phyloP scores from a whole-genome alignment of 306 rosid genomes.

The Lathyrus sativus region DNA sequence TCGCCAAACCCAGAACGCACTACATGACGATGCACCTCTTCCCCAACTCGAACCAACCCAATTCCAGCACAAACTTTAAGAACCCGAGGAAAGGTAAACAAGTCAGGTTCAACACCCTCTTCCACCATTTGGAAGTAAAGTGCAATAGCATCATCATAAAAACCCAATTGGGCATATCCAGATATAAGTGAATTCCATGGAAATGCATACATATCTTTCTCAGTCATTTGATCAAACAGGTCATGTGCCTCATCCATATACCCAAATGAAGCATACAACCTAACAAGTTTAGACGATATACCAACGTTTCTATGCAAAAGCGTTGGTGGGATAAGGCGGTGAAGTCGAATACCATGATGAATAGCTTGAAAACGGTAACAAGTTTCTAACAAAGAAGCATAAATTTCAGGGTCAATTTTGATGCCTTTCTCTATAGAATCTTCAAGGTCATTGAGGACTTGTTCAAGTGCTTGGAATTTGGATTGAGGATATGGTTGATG shows the following conservation, averaged over 20 bases:
- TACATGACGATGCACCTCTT: constrained; percentile 69
- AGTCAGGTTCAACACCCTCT: constrained; percentile 76
- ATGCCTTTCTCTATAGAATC: constrained; percentile 59
- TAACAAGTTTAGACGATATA: constrained; percentile 63
- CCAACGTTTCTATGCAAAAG: constrained; percentile 64
- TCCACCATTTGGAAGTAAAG: constrained; percentile 93
- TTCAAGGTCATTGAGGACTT: constrained; percentile 65
- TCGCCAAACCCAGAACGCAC: constrained; percentile 62
- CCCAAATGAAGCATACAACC: constrained; percentile 67
- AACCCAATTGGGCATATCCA: constrained; percentile 68
- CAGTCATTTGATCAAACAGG: constrained; percentile 80
- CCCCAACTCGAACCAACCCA: constrained; percentile 73
- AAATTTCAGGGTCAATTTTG: constrained; percentile 54
- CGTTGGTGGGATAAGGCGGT: constrained; percentile 59
- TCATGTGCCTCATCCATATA: constrained; percentile 44
- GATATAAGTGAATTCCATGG: constrained; percentile 89
- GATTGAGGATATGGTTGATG: constrained; percentile 58
- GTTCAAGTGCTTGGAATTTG: constrained; percentile 70
- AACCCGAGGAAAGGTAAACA: constrained; percentile 78
- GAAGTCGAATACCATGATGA: constrained; percentile 58
- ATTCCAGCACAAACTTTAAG: constrained; percentile 82
- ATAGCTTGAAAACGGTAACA: constrained; percentile 61
- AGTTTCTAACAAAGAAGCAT: constrained; percentile 78
- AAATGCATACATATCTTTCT: constrained; percentile 55
- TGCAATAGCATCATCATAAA: constrained; percentile 78